Conservation (phyloP, 768 basidiomycete species). For the Hemileccinum rubropunctum region DNA sequence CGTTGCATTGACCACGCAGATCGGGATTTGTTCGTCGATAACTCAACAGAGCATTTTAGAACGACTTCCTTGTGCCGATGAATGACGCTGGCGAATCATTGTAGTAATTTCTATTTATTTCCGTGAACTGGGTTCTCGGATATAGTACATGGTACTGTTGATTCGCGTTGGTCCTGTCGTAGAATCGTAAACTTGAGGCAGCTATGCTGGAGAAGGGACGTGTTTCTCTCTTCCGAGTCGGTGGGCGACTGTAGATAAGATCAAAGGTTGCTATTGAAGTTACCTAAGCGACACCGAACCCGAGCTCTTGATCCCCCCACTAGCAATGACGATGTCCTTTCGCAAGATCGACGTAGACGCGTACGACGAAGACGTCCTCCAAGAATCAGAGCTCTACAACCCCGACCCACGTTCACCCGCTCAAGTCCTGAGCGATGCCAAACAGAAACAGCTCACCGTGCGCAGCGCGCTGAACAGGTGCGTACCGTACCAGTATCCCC, state of each 20-base stretch:
- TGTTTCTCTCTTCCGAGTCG: no score
- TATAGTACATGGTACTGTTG: no score
- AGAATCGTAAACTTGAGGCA: no score
- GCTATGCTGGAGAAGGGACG: no score
- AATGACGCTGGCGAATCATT: not conserved
- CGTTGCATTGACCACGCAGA: conserved; percentile 10
- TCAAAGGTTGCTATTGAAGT: no score
- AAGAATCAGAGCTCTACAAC: conserved; percentile 83
- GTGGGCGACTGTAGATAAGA: no score
- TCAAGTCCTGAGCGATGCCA: conserved; percentile 72
- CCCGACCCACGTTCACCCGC: conserved; percentile 78
- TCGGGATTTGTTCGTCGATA: not conserved
- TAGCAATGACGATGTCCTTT: conserved; percentile 54
- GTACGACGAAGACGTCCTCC: conserved; percentile 87
- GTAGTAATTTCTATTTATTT: no score
- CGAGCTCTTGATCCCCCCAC: no score
- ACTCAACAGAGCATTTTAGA: not conserved
- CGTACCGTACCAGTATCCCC: no score
- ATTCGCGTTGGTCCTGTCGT: no score
- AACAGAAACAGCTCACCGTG: conserved; percentile 69
- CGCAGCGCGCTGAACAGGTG: conserved; percentile 74
- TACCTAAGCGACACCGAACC: no score
- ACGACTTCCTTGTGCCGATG: not conserved
- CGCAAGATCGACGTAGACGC: conserved; percentile 93
- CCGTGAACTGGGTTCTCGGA: no score